phyloP scores from a whole-genome alignment of 2,329 filamentous ascomycete genomes.

The Phaeosphaeriaceae sp. region DNA sequence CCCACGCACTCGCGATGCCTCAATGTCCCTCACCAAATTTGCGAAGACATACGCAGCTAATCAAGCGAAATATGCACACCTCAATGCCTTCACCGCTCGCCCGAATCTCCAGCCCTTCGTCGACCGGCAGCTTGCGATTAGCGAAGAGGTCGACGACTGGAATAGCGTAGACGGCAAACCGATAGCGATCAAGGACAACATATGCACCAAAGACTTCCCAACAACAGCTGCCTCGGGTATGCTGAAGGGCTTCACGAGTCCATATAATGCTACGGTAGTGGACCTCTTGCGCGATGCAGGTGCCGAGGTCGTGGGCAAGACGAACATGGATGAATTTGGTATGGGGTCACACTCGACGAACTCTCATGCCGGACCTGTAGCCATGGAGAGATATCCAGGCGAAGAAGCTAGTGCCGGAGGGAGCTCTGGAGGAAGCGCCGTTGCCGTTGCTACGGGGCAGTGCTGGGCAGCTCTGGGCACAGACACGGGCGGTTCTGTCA shows the following conservation, averaged over 20 bases:
- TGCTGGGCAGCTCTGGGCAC: constrained; percentile 81
- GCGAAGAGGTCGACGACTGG: constrained; percentile 3
- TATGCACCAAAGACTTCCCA: constrained; percentile 52
- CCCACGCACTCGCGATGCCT: constrained; percentile 32
- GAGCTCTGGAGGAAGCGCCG: constrained; percentile 92
- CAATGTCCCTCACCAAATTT: constrained; percentile 50
- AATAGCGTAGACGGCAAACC: constrained; percentile 38
- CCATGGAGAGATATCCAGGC: constrained; percentile 54
- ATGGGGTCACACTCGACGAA: constrained; percentile 86
- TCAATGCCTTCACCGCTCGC: constrained; percentile 50
- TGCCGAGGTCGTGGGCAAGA: constrained; percentile 75
- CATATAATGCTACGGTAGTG: constrained; percentile 85
- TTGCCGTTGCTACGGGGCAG: constrained; percentile 75
- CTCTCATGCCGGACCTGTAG: constrained; percentile 72
- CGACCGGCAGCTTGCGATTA: constrained; percentile 20
- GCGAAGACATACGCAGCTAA: constrained; percentile 46
- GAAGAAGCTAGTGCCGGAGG: constrained; percentile 46
- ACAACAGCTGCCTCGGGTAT: constrained; percentile 87
- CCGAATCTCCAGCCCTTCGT: constrained; percentile 30
- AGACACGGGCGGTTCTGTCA: constrained; percentile 89
- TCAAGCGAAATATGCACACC: constrained; percentile 37
- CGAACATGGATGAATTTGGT: constrained; percentile 94
- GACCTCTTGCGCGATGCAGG: constrained; percentile 70
- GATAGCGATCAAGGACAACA: constrained; percentile 62
- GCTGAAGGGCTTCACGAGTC: constrained; percentile 72